Evolutionary conservation across 345 rosid genomes (phyloP).

Genomic region (Clarkia xantiana): DNA sequence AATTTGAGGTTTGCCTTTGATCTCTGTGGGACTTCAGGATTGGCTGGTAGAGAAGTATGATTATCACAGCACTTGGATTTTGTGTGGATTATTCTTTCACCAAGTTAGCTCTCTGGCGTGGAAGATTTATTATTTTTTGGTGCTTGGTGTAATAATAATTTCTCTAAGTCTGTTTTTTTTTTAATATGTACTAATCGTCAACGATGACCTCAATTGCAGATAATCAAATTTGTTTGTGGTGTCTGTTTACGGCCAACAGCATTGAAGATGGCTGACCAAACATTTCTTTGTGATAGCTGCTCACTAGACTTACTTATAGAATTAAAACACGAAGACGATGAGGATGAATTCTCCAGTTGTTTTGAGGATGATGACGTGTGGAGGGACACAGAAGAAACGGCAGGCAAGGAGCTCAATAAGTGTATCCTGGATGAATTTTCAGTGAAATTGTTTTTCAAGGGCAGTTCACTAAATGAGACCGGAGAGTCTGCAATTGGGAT

Average conservation of each 20-base stretch:
- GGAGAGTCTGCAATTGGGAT: constrained; percentile 48
- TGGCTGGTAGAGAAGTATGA: too few species aligned
- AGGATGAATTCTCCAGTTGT: constrained; percentile 88
- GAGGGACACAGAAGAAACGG: constrained; percentile 54
- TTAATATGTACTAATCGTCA: too few species aligned
- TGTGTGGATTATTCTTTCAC: too few species aligned
- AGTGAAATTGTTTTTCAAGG: constrained; percentile 79
- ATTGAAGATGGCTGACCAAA: constrained; percentile 38
- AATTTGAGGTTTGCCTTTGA: too few species aligned
- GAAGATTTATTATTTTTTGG: too few species aligned
- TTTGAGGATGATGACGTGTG: constrained; percentile 85
- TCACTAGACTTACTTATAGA: constrained; percentile 25
- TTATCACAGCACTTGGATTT: too few species aligned
- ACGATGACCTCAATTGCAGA: too few species aligned
- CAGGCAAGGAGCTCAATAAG: constrained; percentile 26
- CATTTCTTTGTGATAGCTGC: constrained; percentile 17
- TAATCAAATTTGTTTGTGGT: neutral
- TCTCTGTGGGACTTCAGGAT: too few species aligned
- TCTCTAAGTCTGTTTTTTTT: too few species aligned
- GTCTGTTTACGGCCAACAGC: neutral
- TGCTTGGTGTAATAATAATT: too few species aligned
- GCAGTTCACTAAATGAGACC: constrained; percentile 40
- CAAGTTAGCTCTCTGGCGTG: too few species aligned
- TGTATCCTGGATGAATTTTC: constrained; percentile 43
- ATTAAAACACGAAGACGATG: constrained; percentile 42